These are phyloP conservation scores for Nectriaceae sp. DNA, from an alignment of 2,329 filamentous ascomycete species.

Conservation along the genomic window DNA sequence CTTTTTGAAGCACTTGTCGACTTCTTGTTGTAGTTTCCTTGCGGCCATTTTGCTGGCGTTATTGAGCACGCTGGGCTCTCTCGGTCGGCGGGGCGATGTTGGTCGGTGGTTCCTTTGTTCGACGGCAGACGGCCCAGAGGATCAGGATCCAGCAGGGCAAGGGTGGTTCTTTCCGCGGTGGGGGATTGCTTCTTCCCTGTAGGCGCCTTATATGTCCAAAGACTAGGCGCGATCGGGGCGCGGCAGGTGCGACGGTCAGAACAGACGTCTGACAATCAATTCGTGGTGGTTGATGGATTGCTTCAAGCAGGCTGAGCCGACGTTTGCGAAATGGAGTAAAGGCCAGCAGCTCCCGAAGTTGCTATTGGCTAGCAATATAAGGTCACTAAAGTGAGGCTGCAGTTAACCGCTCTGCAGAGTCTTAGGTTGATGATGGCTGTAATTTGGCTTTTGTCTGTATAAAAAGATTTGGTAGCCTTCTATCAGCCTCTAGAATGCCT, in stretches of 20 bases:
- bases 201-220: no score
- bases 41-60: conserved; percentile 72
- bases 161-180: no score
- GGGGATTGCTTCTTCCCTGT: no score
- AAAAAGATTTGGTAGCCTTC: background rate
- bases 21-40: conserved; percentile 95
- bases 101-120: background rate
- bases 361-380: conserved; percentile 23
- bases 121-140: conserved; percentile 6
- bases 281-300: conserved; percentile 6
- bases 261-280: conserved; percentile 18
- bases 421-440: conserved; percentile 17
- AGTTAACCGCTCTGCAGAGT: conserved; percentile 25
- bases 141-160: background rate
- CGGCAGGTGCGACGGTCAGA: background rate
- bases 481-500: background rate
- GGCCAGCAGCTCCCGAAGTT: conserved; percentile 19
- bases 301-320: conserved; percentile 4
- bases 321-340: conserved; percentile 25
- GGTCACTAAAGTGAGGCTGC: conserved; percentile 18
- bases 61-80: conserved; percentile 19
- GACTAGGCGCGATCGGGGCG: no score
- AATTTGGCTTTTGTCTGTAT: background rate
- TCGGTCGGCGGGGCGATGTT: background rate
- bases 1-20: conserved; percentile 99